Percentiles rank a stretch among this genome's conserved stretches.
Conservation (phyloP, 257 asterid genomes). For the Haberlea rhodopensis region DNA sequence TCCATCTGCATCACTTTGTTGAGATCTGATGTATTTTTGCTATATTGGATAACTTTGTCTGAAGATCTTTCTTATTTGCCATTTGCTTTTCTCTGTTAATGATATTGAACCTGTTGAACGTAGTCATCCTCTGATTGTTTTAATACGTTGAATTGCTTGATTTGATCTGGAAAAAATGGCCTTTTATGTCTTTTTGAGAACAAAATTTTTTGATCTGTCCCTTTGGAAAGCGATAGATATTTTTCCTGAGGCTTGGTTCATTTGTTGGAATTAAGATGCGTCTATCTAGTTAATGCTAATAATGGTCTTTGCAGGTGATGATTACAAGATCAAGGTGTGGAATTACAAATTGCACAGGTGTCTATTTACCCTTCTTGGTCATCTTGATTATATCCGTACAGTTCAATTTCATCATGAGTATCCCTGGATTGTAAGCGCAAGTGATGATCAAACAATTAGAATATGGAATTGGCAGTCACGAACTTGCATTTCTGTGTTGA, state of each 20-base stretch:
- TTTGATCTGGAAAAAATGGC: neutral
- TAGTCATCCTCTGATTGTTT: neutral
- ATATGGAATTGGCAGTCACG: conserved; percentile 73
- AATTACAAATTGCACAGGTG: conserved; percentile 92
- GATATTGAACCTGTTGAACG: neutral
- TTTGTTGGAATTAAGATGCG: conserved; percentile 1
- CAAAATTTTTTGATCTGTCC: conserved; percentile 14
- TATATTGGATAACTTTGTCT: conserved; percentile 1
- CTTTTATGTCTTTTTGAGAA: neutral
- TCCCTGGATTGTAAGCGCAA: conserved; percentile 98
- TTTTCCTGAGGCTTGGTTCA: neutral
- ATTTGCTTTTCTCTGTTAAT: conserved; percentile 4
- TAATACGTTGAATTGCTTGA: too few relatives aligned
- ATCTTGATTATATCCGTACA: conserved; percentile 92
- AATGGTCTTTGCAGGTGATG: neutral
- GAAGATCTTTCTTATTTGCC: neutral
- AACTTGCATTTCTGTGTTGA: conserved; percentile 85
- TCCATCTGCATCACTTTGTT: neutral
- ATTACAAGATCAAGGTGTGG: conserved; percentile 67
- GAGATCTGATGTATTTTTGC: neutral
- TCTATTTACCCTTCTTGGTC: conserved; percentile 94
- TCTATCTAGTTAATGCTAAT: too few relatives aligned
- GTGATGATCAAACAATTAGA: conserved; percentile 36
- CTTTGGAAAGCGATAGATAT: neutral
- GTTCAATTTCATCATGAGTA: conserved; percentile 96